Evolutionary conservation across 306 rosid species (phyloP).

Genomic region (Cucurbita maxima): DNA sequence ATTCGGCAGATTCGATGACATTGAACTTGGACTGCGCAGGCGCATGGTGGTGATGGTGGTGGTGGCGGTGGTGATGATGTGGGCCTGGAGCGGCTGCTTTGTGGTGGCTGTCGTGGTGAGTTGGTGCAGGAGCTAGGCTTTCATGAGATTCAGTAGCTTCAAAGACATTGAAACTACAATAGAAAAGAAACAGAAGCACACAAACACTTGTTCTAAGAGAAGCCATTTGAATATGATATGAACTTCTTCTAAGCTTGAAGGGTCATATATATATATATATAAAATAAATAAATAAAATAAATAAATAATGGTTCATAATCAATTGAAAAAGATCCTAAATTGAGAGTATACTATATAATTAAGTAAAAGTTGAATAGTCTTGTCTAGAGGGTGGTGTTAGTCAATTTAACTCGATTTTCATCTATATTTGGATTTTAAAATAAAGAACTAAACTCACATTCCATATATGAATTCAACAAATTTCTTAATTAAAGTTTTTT

Average conservation of each 20-base stretch:
- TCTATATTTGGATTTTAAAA: background rate
- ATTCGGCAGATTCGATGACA: too few relatives aligned
- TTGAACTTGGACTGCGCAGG: background rate
- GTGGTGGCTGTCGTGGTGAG: background rate
- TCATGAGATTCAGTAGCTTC: background rate
- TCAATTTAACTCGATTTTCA: background rate
- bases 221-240: background rate
- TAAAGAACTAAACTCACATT: background rate
- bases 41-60: conserved; percentile 2
- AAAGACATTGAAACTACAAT: background rate
- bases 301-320: background rate
- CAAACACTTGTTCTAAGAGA: background rate
- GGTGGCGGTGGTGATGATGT: background rate
- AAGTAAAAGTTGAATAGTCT: too few relatives aligned
- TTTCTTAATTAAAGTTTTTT: background rate
- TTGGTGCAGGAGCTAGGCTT: background rate
- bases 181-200: background rate
- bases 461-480: background rate
- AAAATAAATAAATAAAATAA: background rate
- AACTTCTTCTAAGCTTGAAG: background rate
- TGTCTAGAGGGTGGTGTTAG: background rate
- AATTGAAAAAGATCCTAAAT: background rate
- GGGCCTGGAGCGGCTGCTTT: conserved; percentile 8
- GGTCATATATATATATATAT: background rate
- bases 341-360: too few relatives aligned